Evolutionary conservation across 352 stramenopile genomes (phyloP), one percentile per base, ranked within the genome.

Genomic region (Phytophthora capsici): DNA sequence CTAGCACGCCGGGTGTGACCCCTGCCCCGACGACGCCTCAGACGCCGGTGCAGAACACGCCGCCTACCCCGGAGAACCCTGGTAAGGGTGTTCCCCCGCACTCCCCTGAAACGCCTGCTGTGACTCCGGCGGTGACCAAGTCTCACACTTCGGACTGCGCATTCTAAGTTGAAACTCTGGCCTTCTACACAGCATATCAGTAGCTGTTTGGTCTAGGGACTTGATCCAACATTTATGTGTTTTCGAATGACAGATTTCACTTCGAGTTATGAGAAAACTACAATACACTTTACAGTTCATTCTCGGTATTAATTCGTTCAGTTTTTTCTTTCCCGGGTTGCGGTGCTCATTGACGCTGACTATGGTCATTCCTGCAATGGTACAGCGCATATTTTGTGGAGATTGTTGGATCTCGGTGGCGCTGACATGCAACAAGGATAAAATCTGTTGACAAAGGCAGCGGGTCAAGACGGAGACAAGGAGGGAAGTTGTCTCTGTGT

Each of bases 111-210:
- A 63, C 59, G 2, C 59, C 59, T 4, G 25, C 59, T 32, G 59
- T 63, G 25, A 68, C 59, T 3, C 57, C 57, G 20, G 48, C 57
- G 9, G 40, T 53, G 23, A 66, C 57, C 14, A 68, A 45, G 43
- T 34, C 51, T 6, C 59, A 68, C 59, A 57, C 59, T 20, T 68
- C 43, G 25, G 59, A 68, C 59, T 68, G 59, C 36, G 59, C 59
- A 22, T 63, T 68, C 14, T 67, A 62, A 62, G 43, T 50, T 10
- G 13, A 14, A 23, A 32, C n/a, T 5, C 14, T 53, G 38, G 25
- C 10, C 12, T 50, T n/a, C 37, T n/a, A n/a, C n/a, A n/a, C n/a
- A n/a, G n/a, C n/a, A n/a, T n/a, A n/a, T n/a, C 4, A 17, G 19
- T 28, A 28, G 26, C 16, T 4, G 8, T 9, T 40, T 6, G 12